Evolutionary conservation across 2,329 filamentous ascomycete genomes (phyloP).

Genomic region (Davidsoniella neocaledoniae): DNA sequence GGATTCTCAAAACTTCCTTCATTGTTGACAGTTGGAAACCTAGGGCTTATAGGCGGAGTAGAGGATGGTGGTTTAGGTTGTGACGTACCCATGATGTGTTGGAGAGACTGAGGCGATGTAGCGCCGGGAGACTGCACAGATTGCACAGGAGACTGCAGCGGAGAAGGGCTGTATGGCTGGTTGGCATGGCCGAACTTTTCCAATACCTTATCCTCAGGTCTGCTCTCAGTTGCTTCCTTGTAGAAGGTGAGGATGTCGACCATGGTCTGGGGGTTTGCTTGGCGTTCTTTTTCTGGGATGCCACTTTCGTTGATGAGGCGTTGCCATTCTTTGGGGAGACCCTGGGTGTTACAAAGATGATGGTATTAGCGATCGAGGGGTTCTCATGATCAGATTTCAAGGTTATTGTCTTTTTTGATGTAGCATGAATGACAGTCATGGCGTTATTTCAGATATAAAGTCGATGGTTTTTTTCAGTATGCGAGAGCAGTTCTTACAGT

Average conservation of each 20-base stretch:
- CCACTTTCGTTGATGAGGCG: constrained; percentile 87
- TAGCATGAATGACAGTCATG: too few species aligned
- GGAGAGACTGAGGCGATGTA: constrained; percentile 36
- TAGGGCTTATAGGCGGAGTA: constrained; percentile 67
- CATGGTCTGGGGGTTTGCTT: constrained; percentile 89
- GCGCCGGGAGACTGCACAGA: constrained; percentile 23
- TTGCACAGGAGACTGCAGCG: constrained; percentile 25
- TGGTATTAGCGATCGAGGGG: constrained; percentile 13
- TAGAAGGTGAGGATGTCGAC: constrained; percentile 94
- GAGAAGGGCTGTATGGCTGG: constrained; percentile 28
- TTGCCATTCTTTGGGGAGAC: constrained; percentile 95
- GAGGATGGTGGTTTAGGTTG: constrained; percentile 24
- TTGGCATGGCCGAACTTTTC: constrained; percentile 91
- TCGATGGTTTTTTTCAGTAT: too few species aligned
- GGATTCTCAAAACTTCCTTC: constrained; percentile 96
- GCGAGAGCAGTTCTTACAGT: constrained; percentile 44
- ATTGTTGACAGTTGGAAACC: constrained; percentile 70
- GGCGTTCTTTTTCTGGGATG: constrained; percentile 88
- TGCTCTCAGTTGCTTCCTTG: constrained; percentile 75
- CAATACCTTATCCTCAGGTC: constrained; percentile 72
- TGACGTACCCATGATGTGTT: constrained; percentile 39
- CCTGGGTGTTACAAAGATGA: constrained; percentile 32
- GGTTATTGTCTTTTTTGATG: too few species aligned
- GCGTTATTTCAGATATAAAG: too few species aligned
- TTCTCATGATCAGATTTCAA: background rate